These are phyloP conservation scores for Diophrys appendiculata DNA, from an alignment of 73 alveolate genomes.

Conservation along the genomic window DNA sequence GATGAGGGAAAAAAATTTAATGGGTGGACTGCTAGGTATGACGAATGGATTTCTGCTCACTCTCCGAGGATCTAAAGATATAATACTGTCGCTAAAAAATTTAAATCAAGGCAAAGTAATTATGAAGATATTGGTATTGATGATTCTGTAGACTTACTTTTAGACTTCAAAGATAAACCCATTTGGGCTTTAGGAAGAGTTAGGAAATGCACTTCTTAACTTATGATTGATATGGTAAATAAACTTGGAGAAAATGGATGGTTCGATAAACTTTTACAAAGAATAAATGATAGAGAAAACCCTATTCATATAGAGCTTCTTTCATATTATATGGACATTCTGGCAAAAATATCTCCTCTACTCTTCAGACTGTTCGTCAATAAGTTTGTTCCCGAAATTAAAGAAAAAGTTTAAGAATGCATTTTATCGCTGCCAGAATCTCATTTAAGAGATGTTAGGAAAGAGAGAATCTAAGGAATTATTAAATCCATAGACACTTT, in stretches of 20 bases:
- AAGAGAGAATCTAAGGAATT: constrained; percentile 71
- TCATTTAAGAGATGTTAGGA: constrained; percentile 66
- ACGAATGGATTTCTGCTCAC: constrained; percentile 78
- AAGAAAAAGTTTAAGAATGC: constrained; percentile 55
- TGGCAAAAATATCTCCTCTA: constrained; percentile 62
- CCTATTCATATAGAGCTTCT: constrained; percentile 61
- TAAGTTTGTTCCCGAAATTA: constrained; percentile 47
- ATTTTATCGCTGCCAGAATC: constrained; percentile 66
- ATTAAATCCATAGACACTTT: constrained; percentile 38
- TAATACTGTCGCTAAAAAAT: constrained; percentile 45
- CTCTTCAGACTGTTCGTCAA: constrained; percentile 57
- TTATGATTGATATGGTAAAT: constrained; percentile 62
- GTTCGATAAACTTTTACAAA: constrained; percentile 59
- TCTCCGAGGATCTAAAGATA: constrained; percentile 64
- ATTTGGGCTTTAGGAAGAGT: constrained; percentile 69
- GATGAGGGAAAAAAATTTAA: constrained; percentile 60
- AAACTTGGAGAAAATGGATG: constrained; percentile 67
- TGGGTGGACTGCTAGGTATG: constrained; percentile 86
- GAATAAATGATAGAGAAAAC: constrained; percentile 40
- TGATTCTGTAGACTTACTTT: constrained; percentile 61
- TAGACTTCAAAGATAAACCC: constrained; percentile 26
- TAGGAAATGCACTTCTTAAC: constrained; percentile 62
- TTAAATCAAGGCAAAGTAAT: constrained; percentile 10
- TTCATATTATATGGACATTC: constrained; percentile 49
- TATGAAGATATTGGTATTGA: constrained; percentile 60